These are phyloP conservation scores for Artemisia argyi DNA, from an alignment of 129 eudicot genomes.

Conservation along the genomic window DNA sequence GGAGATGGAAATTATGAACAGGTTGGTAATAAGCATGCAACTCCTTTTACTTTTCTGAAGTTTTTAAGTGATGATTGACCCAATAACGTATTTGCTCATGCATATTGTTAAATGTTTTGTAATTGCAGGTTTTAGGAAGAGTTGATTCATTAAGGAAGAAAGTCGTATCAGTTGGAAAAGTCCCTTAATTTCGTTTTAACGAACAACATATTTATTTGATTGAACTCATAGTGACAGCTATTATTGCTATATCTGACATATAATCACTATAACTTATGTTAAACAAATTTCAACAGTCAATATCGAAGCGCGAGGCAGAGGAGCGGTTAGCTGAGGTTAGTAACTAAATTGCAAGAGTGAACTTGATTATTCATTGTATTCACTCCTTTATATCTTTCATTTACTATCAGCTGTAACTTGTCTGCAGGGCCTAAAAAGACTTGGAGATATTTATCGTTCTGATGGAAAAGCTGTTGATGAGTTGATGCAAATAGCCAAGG, in stretches of 20 bases:
- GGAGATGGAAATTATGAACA: conserved; percentile 95
- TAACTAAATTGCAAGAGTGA: conserved; percentile 17
- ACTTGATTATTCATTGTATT: conserved; percentile 8
- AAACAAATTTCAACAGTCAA: conserved; percentile 50
- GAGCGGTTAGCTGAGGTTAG: conserved; percentile 80
- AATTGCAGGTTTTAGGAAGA: conserved; percentile 72
- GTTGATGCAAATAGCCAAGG: too few relatives aligned
- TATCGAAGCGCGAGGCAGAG: conserved; percentile 84
- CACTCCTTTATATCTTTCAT: neutral
- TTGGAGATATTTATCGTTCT: too few relatives aligned
- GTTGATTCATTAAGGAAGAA: conserved; percentile 78
- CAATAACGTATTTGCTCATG: neutral
- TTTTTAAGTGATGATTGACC: neutral
- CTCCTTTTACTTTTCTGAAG: neutral
- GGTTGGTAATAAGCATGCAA: conserved; percentile 38
- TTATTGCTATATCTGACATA: neutral
- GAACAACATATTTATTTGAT: conserved; percentile 9
- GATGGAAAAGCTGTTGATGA: too few relatives aligned
- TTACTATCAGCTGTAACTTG: conserved; percentile 7
- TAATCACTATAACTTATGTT: conserved; percentile 14
- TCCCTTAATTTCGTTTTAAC: neutral
- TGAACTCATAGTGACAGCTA: neutral
- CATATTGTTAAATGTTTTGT: conserved; percentile 12
- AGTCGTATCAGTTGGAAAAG: conserved; percentile 84
- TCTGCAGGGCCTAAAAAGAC: conserved; percentile 54